Conservation (phyloP, 2,329 filamentous ascomycete species). For the Trichoderma semiorbis region DNA sequence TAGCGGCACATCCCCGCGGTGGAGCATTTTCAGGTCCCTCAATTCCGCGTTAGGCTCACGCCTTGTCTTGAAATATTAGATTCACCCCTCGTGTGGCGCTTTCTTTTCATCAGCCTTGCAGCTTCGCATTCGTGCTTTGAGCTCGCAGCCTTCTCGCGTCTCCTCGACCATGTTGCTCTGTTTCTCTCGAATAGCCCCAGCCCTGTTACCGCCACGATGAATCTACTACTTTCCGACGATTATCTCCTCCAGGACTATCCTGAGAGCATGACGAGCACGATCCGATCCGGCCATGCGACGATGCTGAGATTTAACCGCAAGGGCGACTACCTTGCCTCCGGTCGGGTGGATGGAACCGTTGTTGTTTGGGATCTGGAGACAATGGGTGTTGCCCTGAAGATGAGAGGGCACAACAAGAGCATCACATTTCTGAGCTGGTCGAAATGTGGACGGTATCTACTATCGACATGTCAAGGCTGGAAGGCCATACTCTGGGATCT, state of each 20-base stretch:
- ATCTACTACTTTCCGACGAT: slow-evolving; percentile 58
- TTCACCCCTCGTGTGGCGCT: slow-evolving; percentile 12
- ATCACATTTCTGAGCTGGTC: slow-evolving; percentile 97
- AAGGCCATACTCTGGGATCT: slow-evolving; percentile 96
- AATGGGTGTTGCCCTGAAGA: slow-evolving; percentile 90
- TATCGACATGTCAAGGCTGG: slow-evolving; percentile 94
- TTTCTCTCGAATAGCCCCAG: slow-evolving; percentile 20
- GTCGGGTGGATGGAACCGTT: slow-evolving; percentile 88
- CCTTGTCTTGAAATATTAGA: not conserved
- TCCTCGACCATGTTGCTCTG: slow-evolving; percentile 19
- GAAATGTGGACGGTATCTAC: slow-evolving; percentile 80
- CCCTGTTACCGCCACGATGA: slow-evolving; percentile 42
- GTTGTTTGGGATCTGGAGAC: slow-evolving; percentile 98
- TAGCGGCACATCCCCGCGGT: slow-evolving; percentile 24
- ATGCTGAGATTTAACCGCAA: slow-evolving; percentile 84
- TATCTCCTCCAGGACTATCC: slow-evolving; percentile 77
- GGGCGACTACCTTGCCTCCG: slow-evolving; percentile 91
- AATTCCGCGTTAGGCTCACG: slow-evolving; percentile 7
- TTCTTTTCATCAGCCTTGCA: slow-evolving; percentile 35
- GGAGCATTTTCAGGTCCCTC: slow-evolving; percentile 14
- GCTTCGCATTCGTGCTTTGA: slow-evolving; percentile 9
- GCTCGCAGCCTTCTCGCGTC: slow-evolving; percentile 19
- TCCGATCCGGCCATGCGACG: slow-evolving; percentile 67
- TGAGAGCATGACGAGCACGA: slow-evolving; percentile 81
- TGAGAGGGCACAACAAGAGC: slow-evolving; percentile 88